A percentile compares a stretch with the other conserved stretches of the same genome.
These are phyloP conservation scores for Circinella minor DNA, from an alignment of 371 early-diverging fungal species.

Conservation along the genomic window DNA sequence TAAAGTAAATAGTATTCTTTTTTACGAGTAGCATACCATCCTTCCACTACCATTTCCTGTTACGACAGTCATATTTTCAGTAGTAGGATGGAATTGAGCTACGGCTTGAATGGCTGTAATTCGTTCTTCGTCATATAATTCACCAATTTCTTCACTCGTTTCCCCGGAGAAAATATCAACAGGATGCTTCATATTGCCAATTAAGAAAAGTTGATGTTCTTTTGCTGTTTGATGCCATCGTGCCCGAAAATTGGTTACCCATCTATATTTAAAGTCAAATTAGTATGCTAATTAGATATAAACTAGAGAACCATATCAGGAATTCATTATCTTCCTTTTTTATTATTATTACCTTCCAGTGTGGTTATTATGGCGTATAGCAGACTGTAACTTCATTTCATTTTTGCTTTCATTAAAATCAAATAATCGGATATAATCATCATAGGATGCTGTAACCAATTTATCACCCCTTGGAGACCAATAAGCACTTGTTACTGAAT, in stretches of 20 bases:
- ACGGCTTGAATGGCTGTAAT: conserved; percentile 76
- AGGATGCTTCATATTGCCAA: conserved; percentile 75
- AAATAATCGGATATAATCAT: conserved; percentile 58
- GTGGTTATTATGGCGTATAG: conserved; percentile 68
- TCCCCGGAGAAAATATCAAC: conserved; percentile 68
- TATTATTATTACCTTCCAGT: conserved; percentile 57
- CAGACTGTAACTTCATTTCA: conserved; percentile 37
- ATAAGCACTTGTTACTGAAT: conserved; percentile 70
- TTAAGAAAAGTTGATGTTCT: conserved; percentile 53
- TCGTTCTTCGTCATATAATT: conserved; percentile 53
- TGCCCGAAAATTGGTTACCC: conserved; percentile 79
- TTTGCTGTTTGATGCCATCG: conserved; percentile 62
- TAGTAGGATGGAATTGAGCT: conserved; percentile 66
- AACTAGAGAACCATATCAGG: no score
- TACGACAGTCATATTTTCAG: conserved; percentile 31
- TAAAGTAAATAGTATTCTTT: no score
- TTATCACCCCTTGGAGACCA: conserved; percentile 72
- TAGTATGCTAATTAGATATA: no score
- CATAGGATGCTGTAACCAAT: conserved; percentile 52
- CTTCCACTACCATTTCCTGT: conserved; percentile 50
- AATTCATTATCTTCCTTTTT: no score
- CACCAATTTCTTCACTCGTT: conserved; percentile 53
- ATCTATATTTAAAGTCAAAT: conserved; percentile 29
- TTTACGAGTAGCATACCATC: conserved; percentile 45
- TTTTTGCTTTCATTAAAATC: conserved; percentile 40